These are phyloP conservation scores for Plasmodium gonderi DNA, from an alignment of 169 alveolate genomes.

Conservation along the genomic window DNA sequence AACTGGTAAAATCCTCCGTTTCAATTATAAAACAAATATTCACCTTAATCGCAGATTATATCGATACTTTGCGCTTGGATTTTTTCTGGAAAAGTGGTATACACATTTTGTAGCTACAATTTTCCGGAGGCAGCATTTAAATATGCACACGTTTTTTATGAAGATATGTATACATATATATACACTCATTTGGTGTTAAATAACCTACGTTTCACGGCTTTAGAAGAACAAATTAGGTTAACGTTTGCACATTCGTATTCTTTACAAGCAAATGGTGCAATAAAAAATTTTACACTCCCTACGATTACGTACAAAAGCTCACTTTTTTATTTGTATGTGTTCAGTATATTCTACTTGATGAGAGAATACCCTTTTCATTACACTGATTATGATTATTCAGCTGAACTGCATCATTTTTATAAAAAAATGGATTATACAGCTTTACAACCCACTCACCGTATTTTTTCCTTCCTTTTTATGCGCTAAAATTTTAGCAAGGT, in stretches of 20 bases:
- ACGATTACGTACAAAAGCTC: neutral
- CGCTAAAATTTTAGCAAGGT: neutral
- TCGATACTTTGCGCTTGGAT: neutral
- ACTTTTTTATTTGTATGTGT: neutral
- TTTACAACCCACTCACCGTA: neutral
- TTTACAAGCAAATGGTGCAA: neutral
- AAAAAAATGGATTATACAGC: neutral
- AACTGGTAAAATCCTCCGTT: too few species aligned
- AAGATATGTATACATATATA: neutral
- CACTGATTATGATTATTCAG: neutral
- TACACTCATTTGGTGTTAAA: neutral
- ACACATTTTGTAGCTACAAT: neutral
- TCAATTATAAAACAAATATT: neutral
- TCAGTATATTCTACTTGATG: neutral
- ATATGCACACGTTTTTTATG: too few species aligned
- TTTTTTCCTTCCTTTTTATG: neutral
- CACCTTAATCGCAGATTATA: neutral
- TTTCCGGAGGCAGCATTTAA: neutral
- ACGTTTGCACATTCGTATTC: neutral
- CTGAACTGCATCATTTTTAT: neutral
- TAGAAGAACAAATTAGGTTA: neutral
- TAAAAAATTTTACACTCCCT: neutral
- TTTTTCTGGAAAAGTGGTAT: neutral
- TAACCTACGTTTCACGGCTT: neutral
- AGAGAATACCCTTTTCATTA: neutral